Evolutionary conservation across 306 rosid species (phyloP), one percentile per base, ranked within the genome.

Genomic region (Coriaria nepalensis): DNA sequence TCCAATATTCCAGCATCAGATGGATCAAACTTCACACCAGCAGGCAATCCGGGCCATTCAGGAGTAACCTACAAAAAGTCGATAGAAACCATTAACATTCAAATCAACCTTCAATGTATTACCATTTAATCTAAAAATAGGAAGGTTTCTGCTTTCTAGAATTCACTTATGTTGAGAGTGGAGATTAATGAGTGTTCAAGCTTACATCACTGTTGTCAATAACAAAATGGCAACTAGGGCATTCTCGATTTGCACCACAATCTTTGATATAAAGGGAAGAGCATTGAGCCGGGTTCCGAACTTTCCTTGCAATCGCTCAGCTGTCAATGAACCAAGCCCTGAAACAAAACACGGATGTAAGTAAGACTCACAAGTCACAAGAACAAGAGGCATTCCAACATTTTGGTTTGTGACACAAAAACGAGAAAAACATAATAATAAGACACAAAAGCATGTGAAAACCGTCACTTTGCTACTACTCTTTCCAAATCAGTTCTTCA

Each of bases 21-120:
- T 50, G 97, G 95, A 65, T 90, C 92, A 73, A 90, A 90, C 67
- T 84, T 90, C 12, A 85, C 88, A 50, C 97, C 97, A 65, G 61
- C 44, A 11, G 97, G 97, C 62, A 90, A 65, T 35, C 95, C 95
- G 34, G 95, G 97, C 97, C 97, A 90, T 55, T 88, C 78, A 7
- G 63, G 48, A 56, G 69, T 70, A 67, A 77, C 85, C 97, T 90
- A 40, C 59, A 62, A 67, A 58, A 61, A 54, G 52, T 48, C n/a
- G 14, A 8, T 2, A 12, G 6, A 11, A 38, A 13, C 11, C 6
- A 47, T 38, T 58, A 45, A 32, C 10, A 55, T 37, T 13, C 15
- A 5, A 15, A 9, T 43, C 14, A 55, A 35, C 8, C 5, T 33
- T 5, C 20, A 8, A n/a, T 32, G 13, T 41, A 35, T 34, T 11